A percentile compares a stretch with the other conserved stretches of the same genome.
Evolutionary conservation across 148 eudicot genomes (phyloP).

Genomic region (Rhododendron henanense): DNA sequence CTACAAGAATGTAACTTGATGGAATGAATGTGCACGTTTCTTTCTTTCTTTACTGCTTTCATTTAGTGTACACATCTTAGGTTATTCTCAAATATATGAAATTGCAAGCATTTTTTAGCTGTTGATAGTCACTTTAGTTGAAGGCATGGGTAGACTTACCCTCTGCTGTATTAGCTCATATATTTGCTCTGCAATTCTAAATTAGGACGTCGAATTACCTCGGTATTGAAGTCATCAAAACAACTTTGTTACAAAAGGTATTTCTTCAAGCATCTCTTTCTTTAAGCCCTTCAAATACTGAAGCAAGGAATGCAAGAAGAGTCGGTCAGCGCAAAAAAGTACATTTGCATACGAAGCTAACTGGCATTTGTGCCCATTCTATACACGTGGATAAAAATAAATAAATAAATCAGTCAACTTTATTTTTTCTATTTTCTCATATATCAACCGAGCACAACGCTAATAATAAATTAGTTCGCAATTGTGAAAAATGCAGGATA

Average conservation of each 20-base stretch:
- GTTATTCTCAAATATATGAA: too few relatives aligned
- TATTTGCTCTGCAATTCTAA: not conserved
- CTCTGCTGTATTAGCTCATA: not conserved
- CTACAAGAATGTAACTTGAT: not conserved
- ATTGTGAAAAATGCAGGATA: too few relatives aligned
- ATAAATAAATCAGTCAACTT: too few relatives aligned
- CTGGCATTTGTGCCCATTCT: too few relatives aligned
- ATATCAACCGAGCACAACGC: too few relatives aligned
- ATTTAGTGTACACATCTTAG: too few relatives aligned
- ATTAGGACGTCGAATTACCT: conserved; percentile 24
- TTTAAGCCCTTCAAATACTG: conserved; percentile 42
- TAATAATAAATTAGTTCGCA: too few relatives aligned
- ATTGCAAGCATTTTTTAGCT: too few relatives aligned
- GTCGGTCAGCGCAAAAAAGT: not conserved
- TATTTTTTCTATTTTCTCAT: too few relatives aligned
- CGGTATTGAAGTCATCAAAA: conserved; percentile 29
- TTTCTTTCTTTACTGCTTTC: not conserved
- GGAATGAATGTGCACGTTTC: not conserved
- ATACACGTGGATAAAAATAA: too few relatives aligned
- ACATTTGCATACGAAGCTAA: not conserved
- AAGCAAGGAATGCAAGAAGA: conserved; percentile 9
- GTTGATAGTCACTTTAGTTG: too few relatives aligned
- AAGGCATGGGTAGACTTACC: not conserved
- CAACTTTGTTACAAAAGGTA: conserved; percentile 37
- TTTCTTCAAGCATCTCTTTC: conserved; percentile 43